Evolutionary conservation across 805 yeast species (phyloP).

Genomic region (Alloascoidea africana): DNA sequence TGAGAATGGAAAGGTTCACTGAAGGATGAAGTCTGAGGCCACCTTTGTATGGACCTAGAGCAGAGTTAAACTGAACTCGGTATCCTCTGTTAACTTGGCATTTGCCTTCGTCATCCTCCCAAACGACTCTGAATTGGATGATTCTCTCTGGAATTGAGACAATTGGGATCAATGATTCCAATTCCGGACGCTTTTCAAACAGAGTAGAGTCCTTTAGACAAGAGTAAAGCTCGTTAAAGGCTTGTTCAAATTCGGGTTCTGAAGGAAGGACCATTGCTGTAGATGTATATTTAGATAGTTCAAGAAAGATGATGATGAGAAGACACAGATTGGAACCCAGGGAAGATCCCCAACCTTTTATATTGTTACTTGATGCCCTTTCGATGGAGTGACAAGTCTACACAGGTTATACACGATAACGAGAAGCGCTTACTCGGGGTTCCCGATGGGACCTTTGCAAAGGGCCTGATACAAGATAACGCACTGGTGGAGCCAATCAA

Average conservation of each 20-base stretch:
- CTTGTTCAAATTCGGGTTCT: constrained; percentile 99
- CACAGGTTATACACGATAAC: no score
- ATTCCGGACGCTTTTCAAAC: constrained; percentile 79
- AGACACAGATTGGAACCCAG: no score
- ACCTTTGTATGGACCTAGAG: constrained; percentile 98
- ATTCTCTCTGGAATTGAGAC: constrained; percentile 92
- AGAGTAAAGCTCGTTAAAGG: constrained; percentile 81
- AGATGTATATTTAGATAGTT: not conserved
- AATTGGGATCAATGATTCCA: constrained; percentile 75
- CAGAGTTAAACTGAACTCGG: constrained; percentile 97
- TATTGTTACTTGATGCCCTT: no score
- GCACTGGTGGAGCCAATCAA: no score
- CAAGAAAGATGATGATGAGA: no score
- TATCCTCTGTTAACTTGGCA: constrained; percentile 92
- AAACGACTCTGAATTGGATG: constrained; percentile 90
- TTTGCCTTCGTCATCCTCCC: constrained; percentile 94
- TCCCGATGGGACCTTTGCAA: no score
- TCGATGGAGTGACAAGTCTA: no score
- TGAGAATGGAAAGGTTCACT: constrained; percentile 87
- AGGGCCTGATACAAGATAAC: no score
- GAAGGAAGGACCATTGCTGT: constrained; percentile 60
- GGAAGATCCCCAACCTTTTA: no score
- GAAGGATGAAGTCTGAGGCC: constrained; percentile 97
- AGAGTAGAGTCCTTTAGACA: constrained; percentile 87
- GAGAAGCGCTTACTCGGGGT: no score